Conservation (phyloP, 1,139 yeast species). For the Lizanozyma gosingica region DNA sequence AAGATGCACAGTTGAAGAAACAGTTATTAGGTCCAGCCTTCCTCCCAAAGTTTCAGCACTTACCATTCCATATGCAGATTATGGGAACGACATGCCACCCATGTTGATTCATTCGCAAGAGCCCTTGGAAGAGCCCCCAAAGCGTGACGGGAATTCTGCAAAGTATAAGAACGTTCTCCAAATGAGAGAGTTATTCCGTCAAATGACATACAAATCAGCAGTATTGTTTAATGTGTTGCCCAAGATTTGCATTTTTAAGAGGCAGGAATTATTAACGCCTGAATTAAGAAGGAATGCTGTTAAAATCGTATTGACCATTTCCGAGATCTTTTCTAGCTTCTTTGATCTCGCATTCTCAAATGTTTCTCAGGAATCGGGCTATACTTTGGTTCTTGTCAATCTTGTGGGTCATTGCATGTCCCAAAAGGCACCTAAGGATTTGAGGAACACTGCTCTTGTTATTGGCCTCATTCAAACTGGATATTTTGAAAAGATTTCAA, state of each 20-base stretch:
- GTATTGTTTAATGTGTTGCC: constrained; percentile 31
- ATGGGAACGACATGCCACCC: constrained; percentile 24
- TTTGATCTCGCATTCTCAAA: constrained; percentile 17
- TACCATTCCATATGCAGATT: constrained; percentile 25
- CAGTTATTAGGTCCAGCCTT: constrained; percentile 33
- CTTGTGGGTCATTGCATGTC: constrained; percentile 18
- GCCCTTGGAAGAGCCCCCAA: constrained; percentile 21
- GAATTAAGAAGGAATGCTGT: constrained; percentile 32
- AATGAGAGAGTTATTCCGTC: constrained; percentile 41
- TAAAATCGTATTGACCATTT: constrained; percentile 4
- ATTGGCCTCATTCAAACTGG: constrained; percentile 39
- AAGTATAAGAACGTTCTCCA: constrained; percentile 55
- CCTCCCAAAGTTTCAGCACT: constrained; percentile 41
- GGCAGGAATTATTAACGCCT: constrained; percentile 30
- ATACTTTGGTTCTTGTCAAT: constrained; percentile 22
- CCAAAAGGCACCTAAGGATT: constrained; percentile 22
- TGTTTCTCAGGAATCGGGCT: constrained; percentile 16
- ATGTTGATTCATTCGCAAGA: constrained; percentile 26
- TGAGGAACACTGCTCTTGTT: constrained; percentile 32
- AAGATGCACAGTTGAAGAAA: constrained; percentile 50
- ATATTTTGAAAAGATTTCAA: constrained; percentile 24
- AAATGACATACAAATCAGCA: constrained; percentile 42
- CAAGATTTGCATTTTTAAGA: constrained; percentile 33
- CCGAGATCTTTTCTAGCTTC: constrained; percentile 15
- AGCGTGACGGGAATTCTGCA: constrained; percentile 37